Base-by-base conservation (phyloP, 495 filamentous ascomycete genomes). In the Evansstolkia leycettana region DNA sequence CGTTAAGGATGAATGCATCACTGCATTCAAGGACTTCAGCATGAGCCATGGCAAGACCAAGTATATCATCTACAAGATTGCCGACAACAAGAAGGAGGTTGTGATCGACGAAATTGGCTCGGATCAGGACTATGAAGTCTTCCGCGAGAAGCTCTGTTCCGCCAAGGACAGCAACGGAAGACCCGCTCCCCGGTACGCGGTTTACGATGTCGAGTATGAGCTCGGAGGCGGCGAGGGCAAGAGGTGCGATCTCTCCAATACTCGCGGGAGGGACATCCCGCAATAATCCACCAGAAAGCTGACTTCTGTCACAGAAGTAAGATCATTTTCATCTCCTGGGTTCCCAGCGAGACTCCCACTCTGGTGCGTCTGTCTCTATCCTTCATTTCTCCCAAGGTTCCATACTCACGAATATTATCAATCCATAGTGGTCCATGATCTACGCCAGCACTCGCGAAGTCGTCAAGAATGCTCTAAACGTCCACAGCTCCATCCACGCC, bases 11-110 rank as follows among this genome's bases (percentile, higher is more conserved):
- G 83, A 94, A 24, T 94, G 88, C 76, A 68, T 93, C 62, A 57
- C 58, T 34, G 64, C 67, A 41, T 96, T 84, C 77, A 88, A 94
- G 57, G 77, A 94, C 36, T 79, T 98, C 41, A 93, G 93, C 73
- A 73, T 88, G 47, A 75, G 69, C 66, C 85, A 87, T 59, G 52
- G 51, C 39, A 78, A 78, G 62, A 66, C 76, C 69, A 94, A 92
- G 68, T 98, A 76, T 69, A 80, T 98, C 67, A 82, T 98, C 76
- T 96, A 78, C 82, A 94, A 94, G 73, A 79, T 98, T 52, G 73
- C 81, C 45, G 85, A 93, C 62, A 76, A 94, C 73, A 82, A 82
- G 77, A 90, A 82, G 62, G 58, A 80, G 50, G 87, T 95, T 54
- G 81, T 82, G 29, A 74, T 95, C 48, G 77, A 80, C 25, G 83